Evolutionary conservation across 257 asterid genomes (phyloP).

Genomic region (Misopates orontium): DNA sequence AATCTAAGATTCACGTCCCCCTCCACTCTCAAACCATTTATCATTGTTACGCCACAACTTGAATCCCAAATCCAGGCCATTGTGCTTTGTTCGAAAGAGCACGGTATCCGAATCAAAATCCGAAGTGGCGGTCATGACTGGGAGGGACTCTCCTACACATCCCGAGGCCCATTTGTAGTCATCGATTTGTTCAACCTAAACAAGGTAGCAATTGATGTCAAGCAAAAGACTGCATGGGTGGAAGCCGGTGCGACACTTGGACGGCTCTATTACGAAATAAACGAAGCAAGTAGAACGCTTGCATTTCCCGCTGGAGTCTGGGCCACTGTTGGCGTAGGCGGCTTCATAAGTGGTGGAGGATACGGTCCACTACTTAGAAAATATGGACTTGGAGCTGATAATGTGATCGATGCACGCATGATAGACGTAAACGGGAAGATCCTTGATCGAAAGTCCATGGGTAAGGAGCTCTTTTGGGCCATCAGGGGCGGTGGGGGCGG

Average conservation of each 20-base stretch:
- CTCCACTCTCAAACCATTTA: background rate
- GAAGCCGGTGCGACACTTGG: too few relatives aligned
- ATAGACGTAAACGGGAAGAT: background rate
- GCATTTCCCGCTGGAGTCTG: background rate
- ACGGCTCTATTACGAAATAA: background rate
- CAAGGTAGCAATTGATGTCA: too few relatives aligned
- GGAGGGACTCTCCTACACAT: too few relatives aligned
- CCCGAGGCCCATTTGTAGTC: too few relatives aligned
- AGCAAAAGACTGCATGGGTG: too few relatives aligned
- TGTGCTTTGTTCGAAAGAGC: background rate
- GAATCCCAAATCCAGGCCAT: too few relatives aligned
- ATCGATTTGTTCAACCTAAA: too few relatives aligned
- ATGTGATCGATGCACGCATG: slow-evolving; percentile 2
- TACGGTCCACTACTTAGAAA: background rate
- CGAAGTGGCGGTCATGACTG: too few relatives aligned
- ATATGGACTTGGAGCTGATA: background rate
- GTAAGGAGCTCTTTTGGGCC: slow-evolving; percentile 1
- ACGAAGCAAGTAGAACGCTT: background rate
- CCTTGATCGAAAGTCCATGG: background rate
- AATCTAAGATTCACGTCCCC: background rate
- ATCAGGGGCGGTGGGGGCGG: slow-evolving; percentile 1
- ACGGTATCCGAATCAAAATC: background rate
- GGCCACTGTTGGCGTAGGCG: background rate
- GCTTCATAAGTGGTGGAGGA: background rate
- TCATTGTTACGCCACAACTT: background rate